These are phyloP conservation scores for Capsella bursapastoris DNA, from an alignment of 345 rosid genomes.

Conservation along the genomic window DNA sequence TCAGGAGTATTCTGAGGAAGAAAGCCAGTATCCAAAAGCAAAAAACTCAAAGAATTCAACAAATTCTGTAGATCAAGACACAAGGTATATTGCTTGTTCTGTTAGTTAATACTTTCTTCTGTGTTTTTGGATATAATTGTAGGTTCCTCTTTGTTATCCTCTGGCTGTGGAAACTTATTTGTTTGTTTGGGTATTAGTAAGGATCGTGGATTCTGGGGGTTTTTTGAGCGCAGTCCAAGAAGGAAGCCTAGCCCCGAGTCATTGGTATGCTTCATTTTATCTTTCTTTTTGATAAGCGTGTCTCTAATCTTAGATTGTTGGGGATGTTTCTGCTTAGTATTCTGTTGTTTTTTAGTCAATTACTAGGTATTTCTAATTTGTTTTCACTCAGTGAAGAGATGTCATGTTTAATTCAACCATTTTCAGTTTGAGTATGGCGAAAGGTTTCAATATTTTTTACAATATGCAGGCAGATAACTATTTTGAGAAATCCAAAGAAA, in stretches of 20 bases:
- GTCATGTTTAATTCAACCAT: slow-evolving; percentile 11
- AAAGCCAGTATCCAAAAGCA: slow-evolving; percentile 53
- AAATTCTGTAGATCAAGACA: slow-evolving; percentile 49
- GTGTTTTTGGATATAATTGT: slow-evolving; percentile 6
- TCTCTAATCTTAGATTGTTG: not conserved
- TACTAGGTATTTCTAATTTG: slow-evolving; percentile 19
- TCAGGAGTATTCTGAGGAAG: slow-evolving; percentile 51
- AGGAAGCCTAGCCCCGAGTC: slow-evolving; percentile 51
- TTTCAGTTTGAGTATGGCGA: slow-evolving; percentile 25
- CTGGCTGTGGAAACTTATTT: slow-evolving; percentile 27
- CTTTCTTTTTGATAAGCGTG: not conserved
- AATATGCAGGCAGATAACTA: slow-evolving; percentile 62
- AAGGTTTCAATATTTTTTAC: slow-evolving; percentile 26
- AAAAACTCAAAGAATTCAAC: slow-evolving; percentile 47
- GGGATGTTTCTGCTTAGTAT: not conserved
- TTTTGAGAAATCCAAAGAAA: slow-evolving; percentile 45
- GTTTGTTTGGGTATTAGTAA: slow-evolving; percentile 40
- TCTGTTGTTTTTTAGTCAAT: slow-evolving; percentile 7
- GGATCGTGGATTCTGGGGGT: slow-evolving; percentile 69
- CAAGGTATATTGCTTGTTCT: slow-evolving; percentile 50
- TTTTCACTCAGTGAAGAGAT: slow-evolving; percentile 11
- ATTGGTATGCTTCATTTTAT: slow-evolving; percentile 40
- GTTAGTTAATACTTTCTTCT: slow-evolving; percentile 13
- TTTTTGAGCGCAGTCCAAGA: slow-evolving; percentile 49
- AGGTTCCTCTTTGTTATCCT: slow-evolving; percentile 25